Base-by-base conservation (phyloP, 1,139 yeast genomes). In the Kodamaea sp. region DNA sequence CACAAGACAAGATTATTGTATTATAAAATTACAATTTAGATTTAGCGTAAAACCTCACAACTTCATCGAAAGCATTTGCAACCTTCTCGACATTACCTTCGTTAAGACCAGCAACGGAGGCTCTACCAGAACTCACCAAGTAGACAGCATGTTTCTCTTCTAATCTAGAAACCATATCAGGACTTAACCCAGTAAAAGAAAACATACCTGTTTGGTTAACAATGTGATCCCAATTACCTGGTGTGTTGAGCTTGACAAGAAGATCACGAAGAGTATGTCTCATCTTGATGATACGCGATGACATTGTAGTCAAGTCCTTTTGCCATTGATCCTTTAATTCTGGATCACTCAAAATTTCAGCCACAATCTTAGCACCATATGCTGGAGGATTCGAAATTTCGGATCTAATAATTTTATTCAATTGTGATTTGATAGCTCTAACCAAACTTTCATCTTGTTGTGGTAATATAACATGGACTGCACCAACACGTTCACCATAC, bases 401-500 rank as follows among this genome's bases (percentile, higher is more conserved):
- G 5, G 95, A 79, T 59, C 97, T 78, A 42, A 84, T 81, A 51
- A 87, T 69, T 53, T 78, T 80, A 61, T 84, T 79, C 58, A 92
- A 70, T 64, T 92, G 97, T 9, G 96, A 83, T 45, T 71, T 57
- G 37, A 83, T 66, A 11, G 89, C 86, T 26, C 58, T 60, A 44
- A 69, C 70, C 35, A 73, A 60, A 2, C 38, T 53, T 9, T 60
- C 61, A 47, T 65, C 70, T 12, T 57, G 57, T 39, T 68, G 67
- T 37, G 78, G 75, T 24, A 81, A 59, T 43, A 87, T 73, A 26
- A 87, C 60, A 59, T 88, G 96, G 61, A 92, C 78, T 12, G 95
- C 95, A 48, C 98, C 98, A 34, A 84, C 90, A 70, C 98, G 84
- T 70, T 92, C 97, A 60, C 98, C 98, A 61, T 92, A 92, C 81